A percentile compares a stretch with the other conserved stretches of the same genome.
These are phyloP conservation scores for Cercospora beticola DNA, from an alignment of 2,329 filamentous ascomycete genomes.

Conservation along the genomic window DNA sequence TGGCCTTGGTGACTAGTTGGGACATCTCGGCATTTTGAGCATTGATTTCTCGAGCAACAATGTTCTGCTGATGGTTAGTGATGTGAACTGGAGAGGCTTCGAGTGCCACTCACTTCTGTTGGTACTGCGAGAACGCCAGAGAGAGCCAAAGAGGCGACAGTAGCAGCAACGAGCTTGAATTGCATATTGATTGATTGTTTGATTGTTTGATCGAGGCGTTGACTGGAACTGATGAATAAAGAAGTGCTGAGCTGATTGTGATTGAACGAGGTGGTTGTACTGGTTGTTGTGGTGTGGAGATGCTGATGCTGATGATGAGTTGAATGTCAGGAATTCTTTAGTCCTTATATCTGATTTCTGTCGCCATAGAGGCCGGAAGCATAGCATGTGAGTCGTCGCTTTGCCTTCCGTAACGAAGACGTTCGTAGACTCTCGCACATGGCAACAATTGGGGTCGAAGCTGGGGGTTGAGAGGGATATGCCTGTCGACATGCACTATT, in stretches of 20 bases:
- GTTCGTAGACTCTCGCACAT: not conserved
- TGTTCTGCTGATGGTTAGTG: not conserved
- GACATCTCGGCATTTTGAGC: not conserved
- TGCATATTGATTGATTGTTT: slow-evolving; percentile 6
- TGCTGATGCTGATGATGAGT: slow-evolving; percentile 5
- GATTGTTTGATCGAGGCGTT: not conserved
- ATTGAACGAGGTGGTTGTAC: not conserved
- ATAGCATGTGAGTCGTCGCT: not conserved
- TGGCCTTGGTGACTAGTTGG: not conserved
- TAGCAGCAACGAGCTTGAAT: slow-evolving; percentile 12
- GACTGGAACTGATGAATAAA: not conserved
- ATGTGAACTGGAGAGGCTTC: not conserved
- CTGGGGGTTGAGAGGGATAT: not conserved
- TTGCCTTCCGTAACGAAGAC: not conserved
- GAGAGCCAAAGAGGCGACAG: slow-evolving; percentile 7
- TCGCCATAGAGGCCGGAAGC: not conserved
- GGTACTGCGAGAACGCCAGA: slow-evolving; percentile 11
- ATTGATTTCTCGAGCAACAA: slow-evolving; percentile 8
- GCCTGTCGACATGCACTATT: slow-evolving; percentile 6
- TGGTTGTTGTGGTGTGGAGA: not conserved
- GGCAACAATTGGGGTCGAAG: not conserved
- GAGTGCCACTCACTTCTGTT: not conserved
- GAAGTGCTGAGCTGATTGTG: not conserved
- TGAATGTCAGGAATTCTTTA: not conserved
- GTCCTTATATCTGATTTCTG: slow-evolving; percentile 7